Base-by-base conservation (phyloP, 2,329 filamentous ascomycete genomes). In the Penicillium psychrosexuale region DNA sequence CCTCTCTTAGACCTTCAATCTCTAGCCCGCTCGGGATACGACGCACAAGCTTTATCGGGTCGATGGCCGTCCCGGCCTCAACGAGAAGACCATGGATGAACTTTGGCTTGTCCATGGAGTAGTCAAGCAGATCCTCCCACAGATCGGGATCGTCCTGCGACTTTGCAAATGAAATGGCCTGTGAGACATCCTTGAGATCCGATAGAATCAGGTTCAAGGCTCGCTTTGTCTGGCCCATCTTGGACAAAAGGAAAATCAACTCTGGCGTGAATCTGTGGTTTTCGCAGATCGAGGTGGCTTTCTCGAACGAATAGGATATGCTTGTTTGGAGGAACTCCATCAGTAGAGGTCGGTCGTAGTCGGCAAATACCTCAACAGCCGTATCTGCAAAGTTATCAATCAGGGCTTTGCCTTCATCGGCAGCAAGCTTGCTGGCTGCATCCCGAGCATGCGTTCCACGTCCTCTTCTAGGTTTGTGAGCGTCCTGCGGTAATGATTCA, bases 61-160 rank as follows among this genome's bases (percentile, higher is more conserved):
- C 87, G 66, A 99, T 94, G 1, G 91, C 85, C 0, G 92, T 97
- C 34, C 94, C 94, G 1, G 96, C 93, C 75, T 97, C 91, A 66
- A 96, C 91, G 0, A 99, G 83, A 3, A 99, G 78, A 0, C 90
- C 92, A 12, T 90, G 87, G 62, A 99, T 97, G 75, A 99, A 99
- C 38, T 85, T 85, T 0, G 94, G 94, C 69, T 97, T 96, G 75
- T 97, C 91, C 94, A 99, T 97, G 57, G 89, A 93, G 72, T 97
- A 97, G 64, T 93, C 86, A 6, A 99, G 83, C 8, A 99, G 80
- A 67, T 97, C 92, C 61, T 96, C 89, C 94, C 94, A 99, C 0
- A 99, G 81, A 64, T 97, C 92, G 0, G 87, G 86, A 65, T 97
- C 92, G 60, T 94, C 87, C 69, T 97, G 91, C 58, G 92, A 88